A percentile compares a stretch with the other conserved stretches of the same genome.
These are phyloP conservation scores for Combretum micranthum DNA, from an alignment of 345 rosid genomes.

Conservation along the genomic window DNA sequence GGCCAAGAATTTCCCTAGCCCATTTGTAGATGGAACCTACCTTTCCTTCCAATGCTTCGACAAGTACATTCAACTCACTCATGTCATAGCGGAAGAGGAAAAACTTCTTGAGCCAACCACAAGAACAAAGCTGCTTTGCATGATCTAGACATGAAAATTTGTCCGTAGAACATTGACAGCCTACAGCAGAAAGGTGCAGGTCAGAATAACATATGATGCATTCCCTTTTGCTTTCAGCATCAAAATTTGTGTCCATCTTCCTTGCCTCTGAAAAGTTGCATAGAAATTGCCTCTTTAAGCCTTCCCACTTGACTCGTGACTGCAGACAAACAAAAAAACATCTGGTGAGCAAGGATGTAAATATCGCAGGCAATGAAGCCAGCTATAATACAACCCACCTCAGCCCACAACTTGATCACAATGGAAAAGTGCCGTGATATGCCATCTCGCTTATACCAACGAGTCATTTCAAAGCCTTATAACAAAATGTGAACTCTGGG, in stretches of 20 bases:
- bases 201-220: conserved; percentile 50
- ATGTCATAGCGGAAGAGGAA: conserved; percentile 43
- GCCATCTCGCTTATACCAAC: not conserved
- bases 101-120: conserved; percentile 44
- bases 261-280: conserved; percentile 24
- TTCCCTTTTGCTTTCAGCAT: conserved; percentile 38
- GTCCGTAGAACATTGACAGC: conserved; percentile 45
- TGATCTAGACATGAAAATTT: conserved; percentile 53
- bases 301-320: conserved; percentile 50
- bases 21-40: conserved; percentile 41
- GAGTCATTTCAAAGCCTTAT: not conserved
- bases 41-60: conserved; percentile 57
- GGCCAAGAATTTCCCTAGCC: conserved; percentile 29
- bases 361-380: not conserved
- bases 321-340: conserved; percentile 13
- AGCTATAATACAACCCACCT: not conserved
- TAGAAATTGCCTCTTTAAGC: conserved; percentile 40
- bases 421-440: too few relatives aligned
- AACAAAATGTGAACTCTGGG: not conserved
- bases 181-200: conserved; percentile 60
- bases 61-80: conserved; percentile 44
- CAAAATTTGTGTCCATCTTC: conserved; percentile 40
- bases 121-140: conserved; percentile 56
- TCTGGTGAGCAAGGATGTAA: not conserved
- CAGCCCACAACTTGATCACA: too few relatives aligned